Evolutionary conservation across 805 yeast genomes (phyloP).

Genomic region (Wickerhamiella siamensis): DNA sequence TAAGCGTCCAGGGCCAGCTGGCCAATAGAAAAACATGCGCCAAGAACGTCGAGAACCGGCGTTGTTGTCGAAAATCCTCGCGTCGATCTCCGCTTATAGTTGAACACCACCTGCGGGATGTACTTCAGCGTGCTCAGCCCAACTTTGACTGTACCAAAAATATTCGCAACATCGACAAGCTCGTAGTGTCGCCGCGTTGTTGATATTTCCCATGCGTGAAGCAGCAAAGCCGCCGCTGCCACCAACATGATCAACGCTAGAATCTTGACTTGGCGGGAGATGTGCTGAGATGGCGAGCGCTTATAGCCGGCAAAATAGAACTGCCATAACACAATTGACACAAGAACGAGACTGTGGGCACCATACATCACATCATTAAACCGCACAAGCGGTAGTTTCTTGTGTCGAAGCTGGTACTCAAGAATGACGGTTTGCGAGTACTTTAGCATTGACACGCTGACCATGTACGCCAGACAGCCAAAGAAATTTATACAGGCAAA

Average conservation of each 20-base stretch:
- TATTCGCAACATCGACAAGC: slow-evolving; percentile 28
- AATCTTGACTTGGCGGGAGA: slow-evolving; percentile 19
- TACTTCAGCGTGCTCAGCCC: slow-evolving; percentile 33
- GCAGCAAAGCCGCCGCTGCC: slow-evolving; percentile 14
- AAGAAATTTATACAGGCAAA: slow-evolving; percentile 25
- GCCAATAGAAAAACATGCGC: slow-evolving; percentile 28
- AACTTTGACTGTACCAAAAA: slow-evolving; percentile 33
- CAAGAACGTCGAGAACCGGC: slow-evolving; percentile 30
- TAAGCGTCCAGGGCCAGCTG: slow-evolving; percentile 31
- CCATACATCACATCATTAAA: slow-evolving; percentile 33
- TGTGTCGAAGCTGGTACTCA: slow-evolving; percentile 25
- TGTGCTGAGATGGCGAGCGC: slow-evolving; percentile 21
- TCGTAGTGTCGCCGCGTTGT: slow-evolving; percentile 18
- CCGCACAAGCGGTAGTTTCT: slow-evolving; percentile 29
- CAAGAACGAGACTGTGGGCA: slow-evolving; percentile 30
- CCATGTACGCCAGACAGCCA: slow-evolving; percentile 25
- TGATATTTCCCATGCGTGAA: slow-evolving; percentile 20
- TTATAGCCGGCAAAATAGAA: slow-evolving; percentile 26
- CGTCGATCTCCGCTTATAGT: slow-evolving; percentile 30
- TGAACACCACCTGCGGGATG: slow-evolving; percentile 34
- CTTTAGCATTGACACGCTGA: slow-evolving; percentile 22
- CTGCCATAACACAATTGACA: slow-evolving; percentile 27
- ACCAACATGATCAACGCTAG: slow-evolving; percentile 13
- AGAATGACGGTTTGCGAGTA: slow-evolving; percentile 23
- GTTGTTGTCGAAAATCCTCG: slow-evolving; percentile 33